Conservation (phyloP, 208 protist species). For the Tritrichomonas musculus region DNA sequence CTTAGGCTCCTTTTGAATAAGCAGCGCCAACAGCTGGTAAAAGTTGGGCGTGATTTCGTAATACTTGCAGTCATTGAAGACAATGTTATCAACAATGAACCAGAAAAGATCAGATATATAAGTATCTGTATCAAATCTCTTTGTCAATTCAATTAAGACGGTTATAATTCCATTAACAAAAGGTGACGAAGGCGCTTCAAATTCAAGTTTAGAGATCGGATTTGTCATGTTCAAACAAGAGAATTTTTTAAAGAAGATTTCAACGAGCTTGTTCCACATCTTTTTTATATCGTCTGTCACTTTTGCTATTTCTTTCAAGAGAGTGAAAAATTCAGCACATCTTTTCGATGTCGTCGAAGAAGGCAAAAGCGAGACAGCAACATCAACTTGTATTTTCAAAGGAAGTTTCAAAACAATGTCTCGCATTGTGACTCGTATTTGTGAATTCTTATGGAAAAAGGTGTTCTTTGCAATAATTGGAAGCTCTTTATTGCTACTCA, state of each 20-base stretch:
- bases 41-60: neutral
- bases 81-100: neutral
- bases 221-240: neutral
- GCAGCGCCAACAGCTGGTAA: neutral
- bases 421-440: too few relatives aligned
- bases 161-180: neutral
- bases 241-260: neutral
- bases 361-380: neutral
- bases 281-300: neutral
- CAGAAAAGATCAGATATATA: neutral
- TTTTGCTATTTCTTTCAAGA: neutral
- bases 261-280: neutral
- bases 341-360: neutral
- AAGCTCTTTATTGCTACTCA: too few relatives aligned
- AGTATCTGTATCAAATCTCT: neutral
- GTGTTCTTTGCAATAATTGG: too few relatives aligned
- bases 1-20: neutral
- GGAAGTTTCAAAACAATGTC: neutral
- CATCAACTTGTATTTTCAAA: neutral
- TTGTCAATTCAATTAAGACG: neutral
- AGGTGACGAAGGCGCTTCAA: neutral
- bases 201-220: neutral
- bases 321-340: neutral
- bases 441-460: too few relatives aligned
- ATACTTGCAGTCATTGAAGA: neutral